phyloP scores from a whole-genome alignment of 2,329 filamentous ascomycete species.

The Ceratocystis colombiana region DNA sequence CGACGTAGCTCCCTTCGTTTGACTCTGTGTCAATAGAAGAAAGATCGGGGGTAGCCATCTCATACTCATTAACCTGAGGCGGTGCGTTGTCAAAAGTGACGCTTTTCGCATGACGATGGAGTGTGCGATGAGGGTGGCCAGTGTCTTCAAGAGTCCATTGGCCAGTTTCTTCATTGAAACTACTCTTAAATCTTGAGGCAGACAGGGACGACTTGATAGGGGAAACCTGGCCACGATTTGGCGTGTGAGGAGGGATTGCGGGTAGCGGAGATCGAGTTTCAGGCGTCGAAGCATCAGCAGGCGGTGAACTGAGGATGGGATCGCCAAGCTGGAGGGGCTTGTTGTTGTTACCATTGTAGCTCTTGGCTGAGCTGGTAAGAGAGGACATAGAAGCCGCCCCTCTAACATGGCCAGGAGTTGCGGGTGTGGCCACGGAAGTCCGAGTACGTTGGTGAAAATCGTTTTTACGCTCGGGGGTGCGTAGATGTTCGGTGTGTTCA shows the following conservation, averaged over 20 bases:
- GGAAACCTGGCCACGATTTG: conserved; percentile 62
- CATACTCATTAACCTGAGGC: conserved; percentile 93
- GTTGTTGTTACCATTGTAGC: not conserved
- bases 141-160: conserved; percentile 59
- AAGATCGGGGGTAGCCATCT: conserved; percentile 94
- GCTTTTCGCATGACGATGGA: conserved; percentile 84
- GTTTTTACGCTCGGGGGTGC: conserved; percentile 32
- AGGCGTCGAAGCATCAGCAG: conserved; percentile 21
- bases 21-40: conserved; percentile 84
- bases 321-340: conserved; percentile 14
- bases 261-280: conserved; percentile 24
- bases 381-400: conserved; percentile 29
- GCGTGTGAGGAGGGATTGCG: conserved; percentile 37
- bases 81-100: conserved; percentile 93
- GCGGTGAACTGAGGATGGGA: conserved; percentile 19
- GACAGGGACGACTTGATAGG: conserved; percentile 86
- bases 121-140: conserved; percentile 52
- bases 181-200: conserved; percentile 53
- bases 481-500: conserved; percentile 29
- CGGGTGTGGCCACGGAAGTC: conserved; percentile 33
- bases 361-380: conserved; percentile 11
- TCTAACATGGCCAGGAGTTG: conserved; percentile 25
- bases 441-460: conserved; percentile 41
- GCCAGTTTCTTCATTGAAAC: conserved; percentile 58
- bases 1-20: conserved; percentile 86